Evolutionary conservation across 768 basidiomycete species (phyloP), one percentile per base, ranked within the genome.

Genomic region (Crepidotus variabilis): DNA sequence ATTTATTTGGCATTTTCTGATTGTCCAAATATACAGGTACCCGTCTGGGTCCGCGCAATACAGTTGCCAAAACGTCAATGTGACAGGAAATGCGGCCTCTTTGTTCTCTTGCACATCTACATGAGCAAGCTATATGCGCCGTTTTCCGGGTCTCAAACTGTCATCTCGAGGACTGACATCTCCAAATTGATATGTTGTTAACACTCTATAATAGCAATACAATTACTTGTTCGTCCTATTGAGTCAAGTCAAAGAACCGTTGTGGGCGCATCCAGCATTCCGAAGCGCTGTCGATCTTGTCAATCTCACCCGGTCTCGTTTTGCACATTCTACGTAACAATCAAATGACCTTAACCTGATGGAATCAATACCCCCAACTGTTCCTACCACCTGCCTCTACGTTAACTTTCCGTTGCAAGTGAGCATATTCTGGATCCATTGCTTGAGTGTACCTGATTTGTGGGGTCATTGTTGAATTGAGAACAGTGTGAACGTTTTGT

Each of bases 1-100:
- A 49, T 39, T 14, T 21, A 10, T 23, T 1, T 21, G 18, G 47
- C 1, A 36, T 22, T 11, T 33, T 36, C 46, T 21, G 54, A 28
- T 48, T 55, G 13, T 32, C 16, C 54, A 14, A n/a, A n/a, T 22
- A 63, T 21, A 24, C 62, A 83, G 67, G 62, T 72, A 62, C 55
- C 75, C 68, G 34, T 71, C 68, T 32, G 79, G 80, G n/a, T 67
- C 63, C 3, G 75, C 82, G 2, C 68, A 71, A 35, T 85, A 74
- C 62, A 68, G 71, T 2, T 85, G 85, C 65, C 77, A 81, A 62
- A 85, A 84, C 59, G 72, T 84, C n/a, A 69, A 73, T 14, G 60
- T 82, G 32, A 70, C 65, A 3, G 81, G 81, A 13, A 72, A 75
- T 58, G 61, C 78, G 1, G 79, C 77, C 1, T 65, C 67, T 5